Conservation (phyloP, 2,329 filamentous ascomycete species). For the Blumeria graminis region DNA sequence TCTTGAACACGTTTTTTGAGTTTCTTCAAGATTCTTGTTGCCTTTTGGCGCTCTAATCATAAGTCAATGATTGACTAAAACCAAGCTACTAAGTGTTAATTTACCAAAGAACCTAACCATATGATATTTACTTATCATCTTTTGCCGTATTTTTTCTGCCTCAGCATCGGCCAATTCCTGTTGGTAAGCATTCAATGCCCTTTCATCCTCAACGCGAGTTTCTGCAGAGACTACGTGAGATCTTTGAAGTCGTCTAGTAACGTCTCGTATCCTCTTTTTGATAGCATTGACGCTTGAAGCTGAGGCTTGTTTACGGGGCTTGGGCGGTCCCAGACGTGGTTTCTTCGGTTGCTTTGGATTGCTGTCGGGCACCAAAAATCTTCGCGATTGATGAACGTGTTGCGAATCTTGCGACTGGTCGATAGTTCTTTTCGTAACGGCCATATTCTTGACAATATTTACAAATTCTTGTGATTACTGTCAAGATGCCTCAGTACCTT, state of each 20-base stretch:
- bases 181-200: slow-evolving; percentile 43
- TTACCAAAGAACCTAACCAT: slow-evolving; percentile 67
- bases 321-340: slow-evolving; percentile 10
- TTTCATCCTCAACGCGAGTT: slow-evolving; percentile 42
- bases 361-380: slow-evolving; percentile 3
- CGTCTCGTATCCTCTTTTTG: slow-evolving; percentile 47
- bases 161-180: slow-evolving; percentile 35
- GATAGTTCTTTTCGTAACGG: slow-evolving; percentile 11
- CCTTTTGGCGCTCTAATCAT: slow-evolving; percentile 43
- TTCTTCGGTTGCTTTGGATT: slow-evolving; percentile 13
- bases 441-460: no score
- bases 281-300: slow-evolving; percentile 27
- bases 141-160: slow-evolving; percentile 34
- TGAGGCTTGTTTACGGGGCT: slow-evolving; percentile 12
- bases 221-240: slow-evolving; percentile 40
- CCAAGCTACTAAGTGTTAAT: slow-evolving; percentile 26
- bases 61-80: background rate
- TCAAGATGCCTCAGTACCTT: no score
- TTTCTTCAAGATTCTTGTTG: slow-evolving; percentile 39
- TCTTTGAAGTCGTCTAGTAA: slow-evolving; percentile 39
- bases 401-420: slow-evolving; percentile 8
- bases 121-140: slow-evolving; percentile 59
- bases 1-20: slow-evolving; percentile 31
- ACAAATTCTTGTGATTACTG: no score
- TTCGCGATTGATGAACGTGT: slow-evolving; percentile 13